phyloP scores from a whole-genome alignment of 192 early-diverging fungal species.

The Backusella psychrophila region DNA sequence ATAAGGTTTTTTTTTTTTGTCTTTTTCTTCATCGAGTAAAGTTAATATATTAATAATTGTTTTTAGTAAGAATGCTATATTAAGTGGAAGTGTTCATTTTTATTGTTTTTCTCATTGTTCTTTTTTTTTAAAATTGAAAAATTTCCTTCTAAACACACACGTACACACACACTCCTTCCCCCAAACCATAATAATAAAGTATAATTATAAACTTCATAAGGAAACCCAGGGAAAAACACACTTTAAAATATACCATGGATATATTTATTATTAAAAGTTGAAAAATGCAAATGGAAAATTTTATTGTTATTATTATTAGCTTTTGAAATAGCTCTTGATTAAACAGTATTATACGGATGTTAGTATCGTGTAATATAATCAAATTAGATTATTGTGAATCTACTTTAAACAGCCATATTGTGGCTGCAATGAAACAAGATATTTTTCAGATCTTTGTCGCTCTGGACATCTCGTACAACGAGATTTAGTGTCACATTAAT shows the following conservation, averaged over 20 bases:
- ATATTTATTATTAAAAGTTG: not conserved
- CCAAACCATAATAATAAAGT: not conserved
- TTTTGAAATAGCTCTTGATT: too few species aligned
- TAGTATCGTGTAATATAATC: not conserved
- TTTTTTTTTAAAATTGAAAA: not conserved
- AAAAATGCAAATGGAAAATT: not conserved
- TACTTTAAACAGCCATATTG: not conserved
- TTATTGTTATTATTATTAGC: too few species aligned
- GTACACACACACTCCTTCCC: not conserved
- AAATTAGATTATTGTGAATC: not conserved
- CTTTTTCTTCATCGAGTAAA: not conserved
- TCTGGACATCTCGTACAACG: not conserved
- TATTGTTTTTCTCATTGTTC: not conserved
- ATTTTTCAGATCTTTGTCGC: not conserved
- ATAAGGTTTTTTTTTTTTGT: not conserved
- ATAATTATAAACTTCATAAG: not conserved
- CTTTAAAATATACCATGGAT: not conserved
- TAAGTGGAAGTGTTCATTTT: not conserved
- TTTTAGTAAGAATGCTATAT: not conserved
- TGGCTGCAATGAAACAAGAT: not conserved
- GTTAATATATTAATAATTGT: not conserved
- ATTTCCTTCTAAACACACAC: not conserved
- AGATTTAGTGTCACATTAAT: not conserved
- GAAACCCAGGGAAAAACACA: not conserved
- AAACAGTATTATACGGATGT: not conserved